Percentiles rank a stretch among this genome's conserved stretches.
These are phyloP conservation scores for Amauroascus niger DNA, from an alignment of 2,329 filamentous ascomycete species.

Conservation along the genomic window DNA sequence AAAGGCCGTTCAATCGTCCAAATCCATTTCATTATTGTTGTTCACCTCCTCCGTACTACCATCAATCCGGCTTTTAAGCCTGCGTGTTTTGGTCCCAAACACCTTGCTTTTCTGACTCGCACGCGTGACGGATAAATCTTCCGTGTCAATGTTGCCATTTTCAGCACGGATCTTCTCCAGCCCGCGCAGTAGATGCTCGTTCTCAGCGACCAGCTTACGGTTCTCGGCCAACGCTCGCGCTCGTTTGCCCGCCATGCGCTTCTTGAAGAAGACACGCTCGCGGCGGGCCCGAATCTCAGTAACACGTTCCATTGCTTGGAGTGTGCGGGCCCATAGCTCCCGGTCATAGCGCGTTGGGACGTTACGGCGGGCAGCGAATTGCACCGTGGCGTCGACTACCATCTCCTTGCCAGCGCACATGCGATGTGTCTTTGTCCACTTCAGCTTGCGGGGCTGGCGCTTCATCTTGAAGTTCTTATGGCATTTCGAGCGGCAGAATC, in stretches of 20 bases:
- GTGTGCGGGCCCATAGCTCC: conserved; percentile 74
- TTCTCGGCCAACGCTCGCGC: conserved; percentile 63
- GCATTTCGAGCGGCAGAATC: conserved; percentile 59
- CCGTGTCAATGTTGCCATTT: conserved; percentile 31
- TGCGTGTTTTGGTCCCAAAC: not conserved
- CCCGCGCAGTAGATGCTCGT: conserved; percentile 70
- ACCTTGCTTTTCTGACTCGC: not conserved
- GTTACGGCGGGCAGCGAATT: conserved; percentile 87
- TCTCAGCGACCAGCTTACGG: conserved; percentile 79
- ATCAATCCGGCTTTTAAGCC: not conserved
- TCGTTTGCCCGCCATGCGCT: conserved; percentile 78
- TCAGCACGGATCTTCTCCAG: conserved; percentile 42
- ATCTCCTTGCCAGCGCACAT: conserved; percentile 73
- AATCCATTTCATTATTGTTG: not conserved
- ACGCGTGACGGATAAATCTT: not conserved
- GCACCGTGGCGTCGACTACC: conserved; percentile 88
- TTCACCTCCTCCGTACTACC: not conserved
- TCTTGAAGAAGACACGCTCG: conserved; percentile 88
- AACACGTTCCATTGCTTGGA: conserved; percentile 86
- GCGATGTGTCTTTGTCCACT: conserved; percentile 93
- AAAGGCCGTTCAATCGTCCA: not conserved
- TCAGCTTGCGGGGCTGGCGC: conserved; percentile 91
- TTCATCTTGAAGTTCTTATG: conserved; percentile 91
- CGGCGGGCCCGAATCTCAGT: conserved; percentile 71
- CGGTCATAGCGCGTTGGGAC: conserved; percentile 92